These are phyloP conservation scores for Suillus fuscotomentosus DNA, from an alignment of 768 basidiomycete species.

Conservation along the genomic window DNA sequence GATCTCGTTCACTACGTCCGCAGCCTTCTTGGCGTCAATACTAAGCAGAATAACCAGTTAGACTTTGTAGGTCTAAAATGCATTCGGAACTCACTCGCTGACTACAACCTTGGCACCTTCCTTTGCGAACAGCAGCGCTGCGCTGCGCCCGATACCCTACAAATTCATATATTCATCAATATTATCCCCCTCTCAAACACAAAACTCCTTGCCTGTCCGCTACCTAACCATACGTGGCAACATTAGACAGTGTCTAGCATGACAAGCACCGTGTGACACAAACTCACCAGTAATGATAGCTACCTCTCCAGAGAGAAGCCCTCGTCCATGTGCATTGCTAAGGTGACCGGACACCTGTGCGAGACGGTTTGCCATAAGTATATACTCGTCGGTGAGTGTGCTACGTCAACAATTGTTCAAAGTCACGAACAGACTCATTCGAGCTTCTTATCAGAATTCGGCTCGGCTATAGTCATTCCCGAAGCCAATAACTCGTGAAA, in stretches of 20 bases:
- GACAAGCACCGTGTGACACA: background rate
- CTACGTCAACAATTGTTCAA: background rate
- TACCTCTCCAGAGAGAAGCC: slow-evolving; percentile 73
- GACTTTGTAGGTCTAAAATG: background rate
- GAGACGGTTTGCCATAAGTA: slow-evolving; percentile 54
- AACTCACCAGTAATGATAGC: slow-evolving; percentile 81
- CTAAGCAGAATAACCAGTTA: slow-evolving; percentile 32
- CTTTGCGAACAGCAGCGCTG: slow-evolving; percentile 75
- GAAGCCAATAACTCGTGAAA: background rate
- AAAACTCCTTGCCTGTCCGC: slow-evolving; percentile 58
- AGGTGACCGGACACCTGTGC: slow-evolving; percentile 72
- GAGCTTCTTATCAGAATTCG: background rate
- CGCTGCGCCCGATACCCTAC: slow-evolving; percentile 77
- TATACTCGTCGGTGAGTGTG: background rate
- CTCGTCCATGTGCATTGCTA: slow-evolving; percentile 46
- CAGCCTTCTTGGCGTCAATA: slow-evolving; percentile 70
- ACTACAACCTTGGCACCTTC: slow-evolving; percentile 88
- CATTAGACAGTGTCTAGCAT: slow-evolving; percentile 4
- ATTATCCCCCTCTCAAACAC: background rate
- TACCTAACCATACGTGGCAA: slow-evolving; percentile 41
- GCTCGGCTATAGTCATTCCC: background rate
- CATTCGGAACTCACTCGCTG: slow-evolving; percentile 57
- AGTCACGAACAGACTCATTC: background rate
- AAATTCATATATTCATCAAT: background rate
- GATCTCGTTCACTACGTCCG: slow-evolving; percentile 70